These are phyloP conservation scores for Penicillium fuscoglaucum DNA, from an alignment of 2,329 filamentous ascomycete species.

Conservation along the genomic window DNA sequence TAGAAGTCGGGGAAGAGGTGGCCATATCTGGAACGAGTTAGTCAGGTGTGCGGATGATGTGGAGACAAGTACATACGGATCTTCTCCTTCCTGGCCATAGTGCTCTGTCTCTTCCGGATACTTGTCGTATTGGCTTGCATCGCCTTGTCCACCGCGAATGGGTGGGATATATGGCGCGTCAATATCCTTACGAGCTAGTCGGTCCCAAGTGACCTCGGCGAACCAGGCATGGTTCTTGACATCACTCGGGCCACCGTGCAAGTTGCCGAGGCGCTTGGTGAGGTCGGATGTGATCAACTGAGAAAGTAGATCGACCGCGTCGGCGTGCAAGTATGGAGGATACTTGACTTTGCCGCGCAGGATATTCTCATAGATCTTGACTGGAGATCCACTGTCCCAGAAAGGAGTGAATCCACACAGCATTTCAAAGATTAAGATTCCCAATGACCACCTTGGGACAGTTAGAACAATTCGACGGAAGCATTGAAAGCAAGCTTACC, in stretches of 20 bases:
- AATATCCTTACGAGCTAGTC: slow-evolving; percentile 91
- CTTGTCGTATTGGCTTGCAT: slow-evolving; percentile 96
- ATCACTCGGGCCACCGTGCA: slow-evolving; percentile 86
- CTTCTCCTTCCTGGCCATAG: slow-evolving; percentile 76
- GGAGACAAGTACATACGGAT: slow-evolving; percentile 68
- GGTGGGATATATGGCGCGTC: slow-evolving; percentile 97
- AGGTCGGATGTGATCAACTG: slow-evolving; percentile 92
- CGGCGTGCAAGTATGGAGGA: slow-evolving; percentile 89
- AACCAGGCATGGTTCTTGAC: slow-evolving; percentile 98
- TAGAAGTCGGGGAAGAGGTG: slow-evolving; percentile 76
- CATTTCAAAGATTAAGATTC: slow-evolving; percentile 99
- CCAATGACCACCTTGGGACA: slow-evolving; percentile 87
- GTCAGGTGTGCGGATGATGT: neutral
- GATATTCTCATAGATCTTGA: slow-evolving; percentile 99
- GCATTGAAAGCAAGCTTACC: slow-evolving; percentile 60
- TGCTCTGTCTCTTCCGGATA: slow-evolving; percentile 96
- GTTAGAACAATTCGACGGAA: slow-evolving; percentile 6
- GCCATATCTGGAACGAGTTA: slow-evolving; percentile 57
- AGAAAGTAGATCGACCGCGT: slow-evolving; percentile 89
- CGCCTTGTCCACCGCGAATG: slow-evolving; percentile 87
- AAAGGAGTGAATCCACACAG: slow-evolving; percentile 98
- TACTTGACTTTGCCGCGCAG: slow-evolving; percentile 95
- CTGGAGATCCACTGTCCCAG: slow-evolving; percentile 95
- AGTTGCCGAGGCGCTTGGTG: slow-evolving; percentile 90
- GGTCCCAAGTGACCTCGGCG: slow-evolving; percentile 95